Evolutionary conservation across 2,329 filamentous ascomycete species (phyloP), one percentile per base, ranked within the genome.

Genomic region (Nannizziopsis arthrosporioides): DNA sequence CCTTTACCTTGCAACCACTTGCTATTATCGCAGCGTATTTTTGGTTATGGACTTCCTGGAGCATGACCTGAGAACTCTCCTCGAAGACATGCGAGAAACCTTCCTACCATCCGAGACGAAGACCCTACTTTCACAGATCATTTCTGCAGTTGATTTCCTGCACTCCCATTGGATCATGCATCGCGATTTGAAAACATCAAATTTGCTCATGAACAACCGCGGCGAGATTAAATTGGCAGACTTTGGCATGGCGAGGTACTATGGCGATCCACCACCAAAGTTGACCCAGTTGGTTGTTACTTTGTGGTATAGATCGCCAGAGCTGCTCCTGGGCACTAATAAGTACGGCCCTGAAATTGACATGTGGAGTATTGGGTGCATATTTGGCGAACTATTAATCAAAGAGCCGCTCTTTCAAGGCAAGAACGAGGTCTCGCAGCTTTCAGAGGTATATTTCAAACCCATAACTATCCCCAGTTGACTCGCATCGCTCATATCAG

Each of bases 11-110:
- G 39, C 37, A 41, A 48, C 39, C 43, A 44, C 45, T 55, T 55
- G 51, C 56, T 48, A 55, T 49, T 53, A 57, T 59, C 54, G 65
- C 64, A 87, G 82, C 69, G 83, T 95, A 55, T 93, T 87, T 65
- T 79, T 98, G 49, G 92, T 96, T 54, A 90, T 98, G 75, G 89
- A 95, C 62, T 98, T 96, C 67, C 74, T 95, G 59, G 90, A 96
- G 71, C 92, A 98, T 73, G 92, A 98, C 62, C 80, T 98, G 49
- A 94, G 93, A 67, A 85, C 84, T 48, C 77, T 98, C 49, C 84
- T 94, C 54, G 85, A 93, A 65, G 85, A 93, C 62, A 94, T 96
- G 87, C 78, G 83, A 45, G 86, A 95, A 62, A 88, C 89, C 0
- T 98, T 98, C 64, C 76, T 94, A 48, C 83, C 85, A 1, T 94